These are phyloP conservation scores for Penicillium antarcticum DNA, from an alignment of 495 filamentous ascomycete species.

Conservation along the genomic window DNA sequence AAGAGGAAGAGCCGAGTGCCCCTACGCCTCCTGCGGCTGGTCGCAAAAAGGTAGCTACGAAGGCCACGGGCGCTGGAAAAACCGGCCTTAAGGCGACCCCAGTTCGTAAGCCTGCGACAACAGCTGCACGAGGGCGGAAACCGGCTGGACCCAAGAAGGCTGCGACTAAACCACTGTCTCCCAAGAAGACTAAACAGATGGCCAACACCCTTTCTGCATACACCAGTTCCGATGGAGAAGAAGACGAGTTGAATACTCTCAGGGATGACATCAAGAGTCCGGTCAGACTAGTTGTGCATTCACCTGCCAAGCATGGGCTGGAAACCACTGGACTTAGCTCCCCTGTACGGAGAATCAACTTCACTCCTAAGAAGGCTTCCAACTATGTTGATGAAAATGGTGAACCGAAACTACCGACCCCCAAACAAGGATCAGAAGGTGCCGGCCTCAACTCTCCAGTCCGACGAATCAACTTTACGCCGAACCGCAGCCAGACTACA, in stretches of 20 bases:
- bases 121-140: conserved; percentile 35
- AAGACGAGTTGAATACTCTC: conserved; percentile 46
- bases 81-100: conserved; percentile 47
- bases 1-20: conserved; percentile 34
- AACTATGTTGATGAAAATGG: conserved; percentile 37
- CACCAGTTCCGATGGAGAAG: conserved; percentile 43
- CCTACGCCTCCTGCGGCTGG: conserved; percentile 20
- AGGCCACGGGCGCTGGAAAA: conserved; percentile 8
- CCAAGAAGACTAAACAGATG: conserved; percentile 54
- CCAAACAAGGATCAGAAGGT: conserved; percentile 21
- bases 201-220: conserved; percentile 44
- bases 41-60: conserved; percentile 17
- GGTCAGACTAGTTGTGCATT: conserved; percentile 32
- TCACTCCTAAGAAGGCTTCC: conserved; percentile 28
- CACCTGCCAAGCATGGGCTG: conserved; percentile 34
- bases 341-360: conserved; percentile 41
- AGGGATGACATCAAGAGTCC: conserved; percentile 36
- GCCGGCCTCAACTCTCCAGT: conserved; percentile 27
- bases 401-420: conserved; percentile 24
- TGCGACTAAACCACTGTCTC: conserved; percentile 45
- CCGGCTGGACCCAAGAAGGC: conserved; percentile 32
- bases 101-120: conserved; percentile 39
- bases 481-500: conserved; percentile 20
- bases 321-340: conserved; percentile 31
- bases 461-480: conserved; percentile 33